phyloP scores from a whole-genome alignment of 345 rosid genomes.

The Garcia nutans region DNA sequence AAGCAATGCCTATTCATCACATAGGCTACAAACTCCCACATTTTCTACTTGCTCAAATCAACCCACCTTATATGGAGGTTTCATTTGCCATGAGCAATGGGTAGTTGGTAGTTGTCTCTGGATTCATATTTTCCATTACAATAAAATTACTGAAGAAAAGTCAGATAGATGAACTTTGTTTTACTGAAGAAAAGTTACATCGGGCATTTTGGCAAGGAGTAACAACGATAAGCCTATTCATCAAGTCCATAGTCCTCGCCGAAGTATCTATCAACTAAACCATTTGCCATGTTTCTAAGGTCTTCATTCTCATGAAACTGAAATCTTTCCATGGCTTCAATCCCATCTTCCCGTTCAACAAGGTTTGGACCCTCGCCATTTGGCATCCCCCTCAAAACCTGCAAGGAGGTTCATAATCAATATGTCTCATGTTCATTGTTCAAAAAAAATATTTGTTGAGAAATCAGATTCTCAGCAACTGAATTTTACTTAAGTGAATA shows the following conservation, averaged over 20 bases:
- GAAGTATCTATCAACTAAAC: constrained; percentile 79
- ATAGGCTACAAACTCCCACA: not conserved
- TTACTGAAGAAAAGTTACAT: not conserved
- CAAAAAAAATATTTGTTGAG: not conserved
- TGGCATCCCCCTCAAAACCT: constrained; percentile 96
- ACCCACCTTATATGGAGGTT: not conserved
- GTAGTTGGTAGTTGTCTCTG: not conserved
- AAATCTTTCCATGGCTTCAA: constrained; percentile 91
- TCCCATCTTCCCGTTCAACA: constrained; percentile 92
- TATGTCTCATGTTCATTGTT: not conserved
- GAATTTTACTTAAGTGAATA: not conserved
- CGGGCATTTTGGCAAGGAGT: not conserved
- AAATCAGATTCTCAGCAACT: not conserved
- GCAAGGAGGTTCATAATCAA: constrained; percentile 6
- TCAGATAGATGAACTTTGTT: not conserved
- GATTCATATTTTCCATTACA: not conserved
- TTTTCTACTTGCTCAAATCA: not conserved
- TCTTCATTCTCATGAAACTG: constrained; percentile 97
- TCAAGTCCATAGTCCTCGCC: constrained; percentile 86
- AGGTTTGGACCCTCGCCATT: constrained; percentile 79
- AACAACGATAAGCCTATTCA: constrained; percentile 26
- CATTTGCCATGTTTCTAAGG: constrained; percentile 89
- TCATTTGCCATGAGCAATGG: not conserved
- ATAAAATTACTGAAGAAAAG: not conserved
- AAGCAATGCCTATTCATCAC: not conserved